phyloP scores from a whole-genome alignment of 1,284 basidiomycete species.

The Kalmanozyma brasiliensis region DNA sequence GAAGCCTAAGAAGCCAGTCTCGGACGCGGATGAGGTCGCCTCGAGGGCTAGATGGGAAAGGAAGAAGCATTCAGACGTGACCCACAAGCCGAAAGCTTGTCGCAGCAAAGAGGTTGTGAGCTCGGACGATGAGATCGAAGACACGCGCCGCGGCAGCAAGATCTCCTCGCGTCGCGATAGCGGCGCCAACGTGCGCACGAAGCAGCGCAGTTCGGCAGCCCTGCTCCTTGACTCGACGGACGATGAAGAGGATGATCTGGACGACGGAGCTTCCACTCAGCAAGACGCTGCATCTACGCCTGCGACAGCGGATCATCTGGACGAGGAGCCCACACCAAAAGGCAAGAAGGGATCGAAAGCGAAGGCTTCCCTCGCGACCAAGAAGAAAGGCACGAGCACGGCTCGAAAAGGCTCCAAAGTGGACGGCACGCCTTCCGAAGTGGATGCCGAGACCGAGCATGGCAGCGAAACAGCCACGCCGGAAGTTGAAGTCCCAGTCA shows the following conservation, averaged over 20 bases:
- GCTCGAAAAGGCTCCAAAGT: conserved; percentile 26
- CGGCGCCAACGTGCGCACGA: conserved; percentile 12
- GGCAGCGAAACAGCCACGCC: conserved; percentile 22
- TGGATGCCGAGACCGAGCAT: conserved; percentile 15
- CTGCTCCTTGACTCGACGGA: conserved; percentile 17
- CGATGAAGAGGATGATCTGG: conserved; percentile 26
- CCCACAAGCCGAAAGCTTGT: conserved; percentile 10
- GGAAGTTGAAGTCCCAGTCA: conserved; percentile 7
- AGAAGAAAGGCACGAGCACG: conserved; percentile 13
- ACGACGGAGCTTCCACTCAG: conserved; percentile 17
- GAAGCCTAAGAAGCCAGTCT: conserved; percentile 11
- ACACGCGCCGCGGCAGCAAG: not conserved
- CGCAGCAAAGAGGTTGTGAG: conserved; percentile 3
- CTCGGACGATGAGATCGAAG: conserved; percentile 29
- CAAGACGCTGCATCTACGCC: conserved; percentile 20
- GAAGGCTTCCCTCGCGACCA: conserved; percentile 7
- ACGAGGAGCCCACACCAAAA: conserved; percentile 4
- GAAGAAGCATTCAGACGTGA: conserved; percentile 1
- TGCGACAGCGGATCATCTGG: conserved; percentile 4
- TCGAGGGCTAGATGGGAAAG: conserved; percentile 13
- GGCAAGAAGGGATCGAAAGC: conserved; percentile 23
- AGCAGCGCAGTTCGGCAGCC: conserved; percentile 28
- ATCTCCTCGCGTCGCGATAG: conserved; percentile 5
- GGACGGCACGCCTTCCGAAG: conserved; percentile 1
- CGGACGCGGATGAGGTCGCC: not conserved